Base-by-base conservation (phyloP, 257 asterid genomes). In the Capsicum baccatum region DNA sequence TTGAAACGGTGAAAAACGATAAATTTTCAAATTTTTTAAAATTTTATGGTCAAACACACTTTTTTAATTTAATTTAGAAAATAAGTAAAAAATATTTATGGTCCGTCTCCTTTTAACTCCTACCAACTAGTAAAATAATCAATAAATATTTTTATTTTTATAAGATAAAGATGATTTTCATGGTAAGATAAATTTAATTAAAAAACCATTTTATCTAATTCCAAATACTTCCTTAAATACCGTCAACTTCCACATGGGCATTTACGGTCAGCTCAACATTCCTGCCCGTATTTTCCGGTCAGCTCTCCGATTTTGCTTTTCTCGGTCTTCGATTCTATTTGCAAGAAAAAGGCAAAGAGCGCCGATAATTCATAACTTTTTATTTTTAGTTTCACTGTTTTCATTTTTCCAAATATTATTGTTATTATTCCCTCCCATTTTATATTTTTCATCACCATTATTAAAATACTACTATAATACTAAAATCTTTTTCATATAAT, bases 281-380 rank as follows among this genome's bases (percentile, higher is more conserved):
- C 3, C 91, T 90, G 89, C 92, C 92, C 93, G 87, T 47, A 68
- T 90, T 92, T 90, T 85, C 80, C 90, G 96, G 96, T 91, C 94
- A 90, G 89, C 71, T 42, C 88, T 82, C 88, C 83, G 70, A 71
- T 33, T 88, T 91, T 86, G 79, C 91, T 92, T 93, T 91, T 86
- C 33, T 85, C 83, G 85, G 93, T 91, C 93, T 26, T 85, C 88
- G 91, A 87, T 89, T 90, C 91, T 84, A 81, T 80, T 80, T 74
- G 82, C 47, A 86, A 83, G 84, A 86, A 71, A 88, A 89, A 88
- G 87, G 92, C 79, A 81, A 69, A 84, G 86, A 91, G 83, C 83
- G 82, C 82, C 81, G 85, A 85, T 89, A 86, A 90, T 88, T 87
- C 92, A 83, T 85, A 90, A 79, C 19, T 14, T 50, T 60, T 60